Percentiles rank a stretch among this genome's conserved stretches.
Conservation (phyloP, 805 yeast genomes). For the Metschnikowia cubensis region DNA sequence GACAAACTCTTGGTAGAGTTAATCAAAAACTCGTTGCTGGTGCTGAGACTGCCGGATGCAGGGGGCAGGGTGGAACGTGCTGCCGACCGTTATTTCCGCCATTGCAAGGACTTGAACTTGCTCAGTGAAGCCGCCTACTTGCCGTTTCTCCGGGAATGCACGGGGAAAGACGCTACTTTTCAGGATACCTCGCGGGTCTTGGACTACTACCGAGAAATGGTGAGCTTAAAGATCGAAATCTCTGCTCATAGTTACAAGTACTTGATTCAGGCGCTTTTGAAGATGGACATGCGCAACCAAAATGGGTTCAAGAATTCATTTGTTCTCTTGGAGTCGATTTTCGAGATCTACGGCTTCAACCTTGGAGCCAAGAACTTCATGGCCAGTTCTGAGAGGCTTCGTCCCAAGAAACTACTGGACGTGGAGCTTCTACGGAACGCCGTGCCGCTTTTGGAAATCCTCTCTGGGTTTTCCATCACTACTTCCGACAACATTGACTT, state of each 20-base stretch:
- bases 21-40: conserved; percentile 22
- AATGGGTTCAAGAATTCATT: conserved; percentile 25
- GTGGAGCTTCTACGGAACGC: conserved; percentile 17
- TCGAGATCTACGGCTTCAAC: conserved; percentile 30
- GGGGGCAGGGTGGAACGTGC: conserved; percentile 3
- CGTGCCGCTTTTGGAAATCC: conserved; percentile 23
- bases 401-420: conserved; percentile 4
- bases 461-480: conserved; percentile 22
- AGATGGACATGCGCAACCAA: conserved; percentile 22
- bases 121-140: conserved; percentile 26
- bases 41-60: conserved; percentile 4
- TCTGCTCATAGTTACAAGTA: conserved; percentile 28
- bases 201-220: conserved; percentile 34
- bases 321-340: conserved; percentile 27
- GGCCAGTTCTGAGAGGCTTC: not conserved
- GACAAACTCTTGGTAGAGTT: conserved; percentile 23
- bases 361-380: conserved; percentile 3
- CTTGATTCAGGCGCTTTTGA: conserved; percentile 30
- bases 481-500: conserved; percentile 21
- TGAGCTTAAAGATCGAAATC: conserved; percentile 20
- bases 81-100: conserved; percentile 23
- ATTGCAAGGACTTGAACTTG: conserved; percentile 14
- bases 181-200: conserved; percentile 24
- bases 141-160: conserved; percentile 27
- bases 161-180: conserved; percentile 14